Evolutionary conservation across 345 rosid species (phyloP).

Genomic region (Populus pruinosa): DNA sequence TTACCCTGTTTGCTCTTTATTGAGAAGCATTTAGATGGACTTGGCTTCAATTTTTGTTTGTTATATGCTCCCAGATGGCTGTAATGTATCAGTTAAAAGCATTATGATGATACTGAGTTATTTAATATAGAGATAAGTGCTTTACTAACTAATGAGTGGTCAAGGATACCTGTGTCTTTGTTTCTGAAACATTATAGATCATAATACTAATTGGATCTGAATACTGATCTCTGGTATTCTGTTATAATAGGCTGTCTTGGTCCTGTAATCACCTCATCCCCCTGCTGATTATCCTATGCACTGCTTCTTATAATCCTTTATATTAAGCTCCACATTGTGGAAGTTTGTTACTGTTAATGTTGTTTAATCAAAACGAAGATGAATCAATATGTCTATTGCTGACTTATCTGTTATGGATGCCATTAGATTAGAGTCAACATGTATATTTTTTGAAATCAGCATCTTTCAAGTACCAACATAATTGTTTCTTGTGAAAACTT

Average conservation of each 20-base stretch:
- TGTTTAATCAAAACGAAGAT: neutral
- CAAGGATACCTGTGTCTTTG: neutral
- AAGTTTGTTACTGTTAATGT: neutral
- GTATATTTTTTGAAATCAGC: neutral
- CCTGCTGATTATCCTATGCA: neutral
- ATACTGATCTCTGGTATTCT: neutral
- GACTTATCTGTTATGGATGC: neutral
- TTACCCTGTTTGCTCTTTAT: neutral
- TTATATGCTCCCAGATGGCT: neutral
- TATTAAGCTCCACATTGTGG: neutral
- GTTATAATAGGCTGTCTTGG: neutral
- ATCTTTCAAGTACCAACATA: neutral
- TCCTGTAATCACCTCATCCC: neutral
- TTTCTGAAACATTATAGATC: neutral
- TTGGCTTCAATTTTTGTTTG: neutral
- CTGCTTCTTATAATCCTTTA: neutral
- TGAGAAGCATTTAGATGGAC: neutral
- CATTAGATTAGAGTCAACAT: neutral
- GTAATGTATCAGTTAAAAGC: neutral
- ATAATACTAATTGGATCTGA: neutral
- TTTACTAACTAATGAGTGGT: neutral
- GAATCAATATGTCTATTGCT: neutral
- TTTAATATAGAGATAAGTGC: neutral
- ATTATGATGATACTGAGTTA: neutral
- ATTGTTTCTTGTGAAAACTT: neutral